Percentiles rank a stretch among this genome's conserved stretches.
These are phyloP conservation scores for Tolypocladium ophioglossoides DNA, from an alignment of 2,329 filamentous ascomycete genomes.

Conservation along the genomic window DNA sequence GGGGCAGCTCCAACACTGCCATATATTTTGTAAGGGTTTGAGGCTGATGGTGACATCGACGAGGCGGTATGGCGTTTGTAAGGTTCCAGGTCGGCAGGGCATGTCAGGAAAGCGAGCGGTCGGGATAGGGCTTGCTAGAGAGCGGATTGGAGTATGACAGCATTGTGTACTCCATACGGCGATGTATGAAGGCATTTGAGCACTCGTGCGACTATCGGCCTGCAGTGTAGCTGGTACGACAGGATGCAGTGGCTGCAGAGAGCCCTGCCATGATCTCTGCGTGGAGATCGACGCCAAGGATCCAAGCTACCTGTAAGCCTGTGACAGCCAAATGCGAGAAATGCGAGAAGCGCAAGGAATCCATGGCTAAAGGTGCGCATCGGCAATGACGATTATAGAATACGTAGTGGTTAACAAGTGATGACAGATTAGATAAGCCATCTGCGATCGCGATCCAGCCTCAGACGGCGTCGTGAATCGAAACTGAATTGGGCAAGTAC, in stretches of 20 bases:
- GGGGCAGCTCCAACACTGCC: neutral
- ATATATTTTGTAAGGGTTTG: neutral
- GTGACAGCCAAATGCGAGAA: neutral
- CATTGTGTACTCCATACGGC: too few species aligned
- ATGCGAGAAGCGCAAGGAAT: too few species aligned
- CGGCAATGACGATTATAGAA: too few species aligned
- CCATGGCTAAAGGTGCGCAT: neutral
- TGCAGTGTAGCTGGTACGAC: neutral
- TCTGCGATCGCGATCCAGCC: neutral
- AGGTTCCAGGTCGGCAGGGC: neutral
- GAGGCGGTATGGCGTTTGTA: neutral
- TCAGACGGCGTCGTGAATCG: neutral
- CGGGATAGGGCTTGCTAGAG: neutral
- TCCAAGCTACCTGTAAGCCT: neutral
- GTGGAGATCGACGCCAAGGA: neutral
- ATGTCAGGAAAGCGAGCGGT: neutral
- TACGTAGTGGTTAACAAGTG: too few species aligned
- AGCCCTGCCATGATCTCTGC: neutral
- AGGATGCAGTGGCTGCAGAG: neutral
- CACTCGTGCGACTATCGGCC: neutral
- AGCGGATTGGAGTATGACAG: too few species aligned
- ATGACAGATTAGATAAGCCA: neutral
- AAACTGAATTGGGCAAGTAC: neutral
- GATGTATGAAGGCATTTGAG: neutral
- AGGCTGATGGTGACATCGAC: neutral